Evolutionary conservation across 176 grass and related monocot genomes (phyloP).

Genomic region (Sorghum bicolor): DNA sequence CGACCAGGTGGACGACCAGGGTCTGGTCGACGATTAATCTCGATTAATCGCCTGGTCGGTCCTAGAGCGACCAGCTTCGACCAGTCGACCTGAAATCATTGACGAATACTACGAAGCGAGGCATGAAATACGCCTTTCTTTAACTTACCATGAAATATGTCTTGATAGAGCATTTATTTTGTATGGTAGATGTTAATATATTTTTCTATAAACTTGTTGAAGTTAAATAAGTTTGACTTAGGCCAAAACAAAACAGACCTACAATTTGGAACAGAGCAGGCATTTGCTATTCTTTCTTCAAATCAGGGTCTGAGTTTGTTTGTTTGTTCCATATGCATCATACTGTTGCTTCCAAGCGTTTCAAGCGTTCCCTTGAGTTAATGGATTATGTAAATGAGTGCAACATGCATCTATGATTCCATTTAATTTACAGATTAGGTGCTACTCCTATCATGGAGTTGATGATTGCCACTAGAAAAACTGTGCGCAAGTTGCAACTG

Average conservation of each 20-base stretch:
- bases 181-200: neutral
- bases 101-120: no score
- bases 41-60: no score
- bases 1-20: no score
- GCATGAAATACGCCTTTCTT: neutral
- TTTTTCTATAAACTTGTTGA: neutral
- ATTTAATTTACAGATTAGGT: conserved; percentile 69
- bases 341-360: neutral
- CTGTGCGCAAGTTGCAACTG: conserved; percentile 77
- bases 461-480: conserved; percentile 92
- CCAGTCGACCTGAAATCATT: no score
- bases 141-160: neutral
- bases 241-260: neutral
- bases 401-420: neutral
- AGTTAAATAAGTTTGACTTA: neutral
- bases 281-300: neutral
- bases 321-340: neutral
- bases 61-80: no score
- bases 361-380: neutral
- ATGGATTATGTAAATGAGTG: neutral
- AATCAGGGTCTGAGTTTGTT: neutral
- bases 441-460: conserved; percentile 93
- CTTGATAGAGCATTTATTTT: neutral
- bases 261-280: neutral
- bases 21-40: no score